Base-by-base conservation (phyloP, 208 protist genomes). In the Angomonas ambiguus region DNA sequence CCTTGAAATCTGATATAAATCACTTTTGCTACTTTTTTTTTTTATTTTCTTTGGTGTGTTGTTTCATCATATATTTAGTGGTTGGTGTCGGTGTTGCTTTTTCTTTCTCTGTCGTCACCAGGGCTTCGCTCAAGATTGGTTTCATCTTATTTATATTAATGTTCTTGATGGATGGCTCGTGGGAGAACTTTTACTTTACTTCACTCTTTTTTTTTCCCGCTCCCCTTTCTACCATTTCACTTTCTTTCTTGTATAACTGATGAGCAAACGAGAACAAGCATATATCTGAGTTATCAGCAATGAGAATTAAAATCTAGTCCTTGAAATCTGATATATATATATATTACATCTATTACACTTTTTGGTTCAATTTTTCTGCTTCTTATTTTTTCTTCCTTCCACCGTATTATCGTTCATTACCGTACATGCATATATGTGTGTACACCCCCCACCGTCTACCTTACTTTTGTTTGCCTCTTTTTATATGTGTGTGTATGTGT, bases 241-340 rank as follows among this genome's bases (percentile, higher is more conserved):
- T n/a, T n/a, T n/a, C n/a, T n/a, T n/a, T n/a, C n/a, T n/a, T n/a
- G n/a, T n/a, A 34, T 8, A 62, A 62, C 3, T 62, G 76, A 78
- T 78, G 77, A 66, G 53, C 64, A 69, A 51, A 0, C 65, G 1
- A 82, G 77, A 79, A 83, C 77, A 83, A 83, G 77, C 73, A 79
- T 83, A 82, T 82, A 82, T 79, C 72, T 72, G 77, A 80, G 65
- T 38, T 22, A n/a, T 59, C 49, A 33, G 35, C 42, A 56, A 53
- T 35, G 69, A 66, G 71, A 65, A 78, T 74, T 18, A 58, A 25
- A 35, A 48, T 66, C 67, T 62, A 82, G 77, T 82, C 77, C 77
- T 79, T 82, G 72, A 79, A 79, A 82, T n/a, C 77, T 82, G 77
- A 82, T 18, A 48, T 48, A 18, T 48, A 11, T 48, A 11, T n/a